Evolutionary conservation across 2,329 filamentous ascomycete species (phyloP).

Genomic region (Monosporascus sp.): DNA sequence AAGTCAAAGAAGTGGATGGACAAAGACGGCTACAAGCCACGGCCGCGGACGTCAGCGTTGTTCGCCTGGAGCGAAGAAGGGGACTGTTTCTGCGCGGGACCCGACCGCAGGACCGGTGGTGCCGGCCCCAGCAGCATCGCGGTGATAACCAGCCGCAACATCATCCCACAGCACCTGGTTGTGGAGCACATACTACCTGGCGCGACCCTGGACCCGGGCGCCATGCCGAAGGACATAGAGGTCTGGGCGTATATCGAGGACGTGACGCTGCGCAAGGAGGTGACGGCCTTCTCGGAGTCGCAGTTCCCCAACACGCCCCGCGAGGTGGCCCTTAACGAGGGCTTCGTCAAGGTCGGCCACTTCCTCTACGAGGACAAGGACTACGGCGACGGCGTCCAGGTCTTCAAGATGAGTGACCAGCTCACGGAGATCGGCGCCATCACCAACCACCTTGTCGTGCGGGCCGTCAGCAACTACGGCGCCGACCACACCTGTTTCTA

Average conservation of each 20-base stretch:
- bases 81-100: slow-evolving; percentile 79
- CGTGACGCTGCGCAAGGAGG: slow-evolving; percentile 30
- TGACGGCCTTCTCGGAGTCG: slow-evolving; percentile 36
- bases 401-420: slow-evolving; percentile 47
- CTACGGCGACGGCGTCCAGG: slow-evolving; percentile 40
- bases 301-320: slow-evolving; percentile 31
- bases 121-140: slow-evolving; percentile 56
- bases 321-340: slow-evolving; percentile 25
- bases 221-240: slow-evolving; percentile 64
- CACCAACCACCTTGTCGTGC: slow-evolving; percentile 49
- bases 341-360: slow-evolving; percentile 52
- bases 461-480: slow-evolving; percentile 55
- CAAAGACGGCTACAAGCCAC: slow-evolving; percentile 16
- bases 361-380: slow-evolving; percentile 47
- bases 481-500: slow-evolving; percentile 62
- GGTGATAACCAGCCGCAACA: slow-evolving; percentile 50
- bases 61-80: slow-evolving; percentile 69
- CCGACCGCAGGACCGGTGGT: slow-evolving; percentile 35
- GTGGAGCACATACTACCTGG: slow-evolving; percentile 64
- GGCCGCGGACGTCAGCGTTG: slow-evolving; percentile 52
- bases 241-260: slow-evolving; percentile 59
- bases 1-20: slow-evolving; percentile 21
- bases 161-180: slow-evolving; percentile 64
- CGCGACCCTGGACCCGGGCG: slow-evolving; percentile 54
- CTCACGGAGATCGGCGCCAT: slow-evolving; percentile 40